Percentiles rank a stretch among this genome's conserved stretches.
These are phyloP conservation scores for Thraustochytrium striatum DNA, from an alignment of 352 stramenopile genomes.

Conservation along the genomic window DNA sequence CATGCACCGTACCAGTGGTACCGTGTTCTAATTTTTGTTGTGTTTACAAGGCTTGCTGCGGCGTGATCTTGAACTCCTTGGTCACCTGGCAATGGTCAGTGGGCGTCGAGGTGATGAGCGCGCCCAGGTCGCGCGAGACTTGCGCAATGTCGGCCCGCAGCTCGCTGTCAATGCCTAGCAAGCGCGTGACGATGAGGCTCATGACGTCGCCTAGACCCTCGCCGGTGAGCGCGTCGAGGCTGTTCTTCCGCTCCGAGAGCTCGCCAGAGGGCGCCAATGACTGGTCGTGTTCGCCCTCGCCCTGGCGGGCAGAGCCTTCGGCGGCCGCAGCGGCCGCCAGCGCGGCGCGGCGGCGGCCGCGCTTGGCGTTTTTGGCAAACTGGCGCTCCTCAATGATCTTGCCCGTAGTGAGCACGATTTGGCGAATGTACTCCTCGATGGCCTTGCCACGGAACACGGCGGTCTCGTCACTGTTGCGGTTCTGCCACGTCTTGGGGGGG, in stretches of 20 bases:
- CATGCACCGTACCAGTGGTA: neutral
- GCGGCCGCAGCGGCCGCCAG: neutral
- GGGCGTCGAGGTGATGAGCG: conserved; percentile 31
- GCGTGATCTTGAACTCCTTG: conserved; percentile 46
- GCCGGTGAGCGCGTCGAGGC: neutral
- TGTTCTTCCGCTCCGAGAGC: neutral
- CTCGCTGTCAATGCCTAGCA: neutral
- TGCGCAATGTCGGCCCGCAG: neutral
- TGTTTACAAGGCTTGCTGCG: conserved; percentile 20
- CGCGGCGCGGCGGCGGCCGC: neutral
- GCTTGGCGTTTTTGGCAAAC: conserved; percentile 2
- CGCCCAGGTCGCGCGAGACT: neutral
- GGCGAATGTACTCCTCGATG: conserved; percentile 5
- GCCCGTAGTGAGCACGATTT: neutral
- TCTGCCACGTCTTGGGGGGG: conserved; percentile 25
- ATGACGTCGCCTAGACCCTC: neutral
- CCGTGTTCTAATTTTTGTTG: neutral
- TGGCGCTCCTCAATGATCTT: conserved; percentile 19
- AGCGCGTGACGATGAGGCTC: neutral
- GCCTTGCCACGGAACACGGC: neutral
- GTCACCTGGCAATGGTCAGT: conserved; percentile 20
- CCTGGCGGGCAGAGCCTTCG: neutral
- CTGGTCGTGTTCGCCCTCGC: neutral
- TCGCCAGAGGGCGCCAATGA: neutral
- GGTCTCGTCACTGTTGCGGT: conserved; percentile 7